Base-by-base conservation (phyloP, 306 rosid species). In the Pyrus bretschneideri region DNA sequence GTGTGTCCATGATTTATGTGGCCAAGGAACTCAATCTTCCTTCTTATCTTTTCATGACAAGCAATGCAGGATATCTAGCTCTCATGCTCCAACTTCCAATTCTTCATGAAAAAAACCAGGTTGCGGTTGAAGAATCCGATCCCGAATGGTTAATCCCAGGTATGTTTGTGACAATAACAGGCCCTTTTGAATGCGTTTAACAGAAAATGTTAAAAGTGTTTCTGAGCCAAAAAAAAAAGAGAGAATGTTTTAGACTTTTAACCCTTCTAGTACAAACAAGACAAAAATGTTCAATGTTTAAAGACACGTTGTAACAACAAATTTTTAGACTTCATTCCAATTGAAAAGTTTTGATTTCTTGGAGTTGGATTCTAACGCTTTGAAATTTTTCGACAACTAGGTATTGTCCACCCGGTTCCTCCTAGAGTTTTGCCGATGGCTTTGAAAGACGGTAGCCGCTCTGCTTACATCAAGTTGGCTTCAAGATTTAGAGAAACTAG, bases 1-100 rank as follows among this genome's bases (percentile, higher is more conserved):
- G 85, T 21, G 42, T 80, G 74, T 51, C 83, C 27, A 72, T 90
- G 87, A 21, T 86, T 75, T 89, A 84, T 76, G 81, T 86, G 70
- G 92, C 80, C 74, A 75, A 72, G 12, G 86, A 88, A 45, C 55
- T 90, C 18, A 81, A 83, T 2, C 81, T 88, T 31, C 89, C 88
- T 61, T 81, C 86, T 74, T 86, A 83, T 72, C 58, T 86, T 40
- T 88, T 81, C 40, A 57, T 85, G 62, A 73, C 96, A 8, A 52
- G 84, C 40, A 87, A 82, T 70, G 76, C 73, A 30, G 91, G 86
- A 4, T 85, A 80, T 76, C 74, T 85, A 21, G 61, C 81, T 33
- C 58, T 89, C 60, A 19, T 76, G 73, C 40, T 83, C 33, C 76
- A 86, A 30, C 75, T 85, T 79, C 83, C 35, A 44, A 72, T 38